phyloP scores from a whole-genome alignment of 352 stramenopile genomes.

The Phytophthora nicotianae region DNA sequence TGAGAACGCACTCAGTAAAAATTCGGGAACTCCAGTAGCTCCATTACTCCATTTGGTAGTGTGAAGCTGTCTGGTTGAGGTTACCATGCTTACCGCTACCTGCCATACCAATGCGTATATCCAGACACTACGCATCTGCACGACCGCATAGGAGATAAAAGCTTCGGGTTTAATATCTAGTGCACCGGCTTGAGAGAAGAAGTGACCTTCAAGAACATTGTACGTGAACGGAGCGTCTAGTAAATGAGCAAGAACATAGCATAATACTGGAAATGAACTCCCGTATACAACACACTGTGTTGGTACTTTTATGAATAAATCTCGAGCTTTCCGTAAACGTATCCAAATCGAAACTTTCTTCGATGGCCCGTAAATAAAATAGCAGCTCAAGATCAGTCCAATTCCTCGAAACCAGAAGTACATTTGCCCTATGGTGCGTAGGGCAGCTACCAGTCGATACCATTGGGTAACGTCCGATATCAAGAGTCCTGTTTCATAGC shows the following conservation, averaged over 20 bases:
- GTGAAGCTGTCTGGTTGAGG: not conserved
- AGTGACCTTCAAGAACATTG: slow-evolving; percentile 35
- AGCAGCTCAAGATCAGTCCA: slow-evolving; percentile 31
- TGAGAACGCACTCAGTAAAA: slow-evolving; percentile 43
- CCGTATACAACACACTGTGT: slow-evolving; percentile 60
- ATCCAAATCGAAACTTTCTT: not conserved
- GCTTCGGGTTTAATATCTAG: slow-evolving; percentile 22
- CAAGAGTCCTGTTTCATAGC: slow-evolving; percentile 37
- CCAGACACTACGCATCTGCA: slow-evolving; percentile 59
- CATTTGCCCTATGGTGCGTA: slow-evolving; percentile 39
- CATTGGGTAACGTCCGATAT: slow-evolving; percentile 31
- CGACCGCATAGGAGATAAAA: slow-evolving; percentile 36
- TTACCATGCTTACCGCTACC: not conserved
- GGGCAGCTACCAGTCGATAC: slow-evolving; percentile 28
- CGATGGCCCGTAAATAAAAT: slow-evolving; percentile 11
- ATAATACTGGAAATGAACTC: slow-evolving; percentile 42
- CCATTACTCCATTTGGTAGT: slow-evolving; percentile 13
- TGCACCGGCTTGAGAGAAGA: slow-evolving; percentile 33
- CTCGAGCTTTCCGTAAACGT: slow-evolving; percentile 8
- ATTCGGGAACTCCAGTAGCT: slow-evolving; percentile 37
- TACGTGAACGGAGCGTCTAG: slow-evolving; percentile 52
- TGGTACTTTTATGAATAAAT: slow-evolving; percentile 45
- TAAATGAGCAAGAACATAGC: slow-evolving; percentile 50
- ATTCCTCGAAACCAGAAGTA: slow-evolving; percentile 45
- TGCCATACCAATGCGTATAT: slow-evolving; percentile 41